A percentile compares a stretch with the other conserved stretches of the same genome.
Evolutionary conservation across 2,329 filamentous ascomycete species (phyloP).

Genomic region (Proliferodiscus dingleyae): DNA sequence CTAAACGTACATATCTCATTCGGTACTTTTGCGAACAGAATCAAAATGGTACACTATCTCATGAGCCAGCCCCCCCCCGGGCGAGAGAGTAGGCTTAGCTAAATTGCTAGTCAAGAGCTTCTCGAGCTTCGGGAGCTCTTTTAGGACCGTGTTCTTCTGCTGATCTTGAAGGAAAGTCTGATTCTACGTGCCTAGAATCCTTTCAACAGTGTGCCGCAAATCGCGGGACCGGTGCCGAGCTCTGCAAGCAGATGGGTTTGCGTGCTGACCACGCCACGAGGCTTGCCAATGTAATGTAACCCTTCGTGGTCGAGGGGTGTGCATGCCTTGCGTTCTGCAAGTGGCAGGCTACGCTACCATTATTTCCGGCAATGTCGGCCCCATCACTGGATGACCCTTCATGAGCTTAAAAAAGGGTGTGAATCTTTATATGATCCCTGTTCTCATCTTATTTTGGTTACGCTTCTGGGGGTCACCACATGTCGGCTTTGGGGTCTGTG

Average conservation of each 20-base stretch:
- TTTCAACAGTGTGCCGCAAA: no score
- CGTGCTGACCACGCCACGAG: background rate
- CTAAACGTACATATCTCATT: background rate
- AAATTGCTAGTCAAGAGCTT: no score
- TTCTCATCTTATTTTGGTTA: background rate
- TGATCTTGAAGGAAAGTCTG: no score
- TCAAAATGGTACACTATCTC: background rate
- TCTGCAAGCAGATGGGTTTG: no score
- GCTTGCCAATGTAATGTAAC: background rate
- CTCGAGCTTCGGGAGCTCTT: no score
- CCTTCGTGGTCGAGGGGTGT: background rate
- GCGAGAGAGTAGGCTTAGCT: no score
- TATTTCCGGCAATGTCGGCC: background rate
- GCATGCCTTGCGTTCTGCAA: background rate
- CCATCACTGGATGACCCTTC: background rate
- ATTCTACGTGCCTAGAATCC: no score
- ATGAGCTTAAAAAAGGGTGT: background rate
- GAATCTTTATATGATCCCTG: background rate
- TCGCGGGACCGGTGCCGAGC: no score
- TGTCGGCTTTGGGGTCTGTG: background rate
- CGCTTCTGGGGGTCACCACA: background rate
- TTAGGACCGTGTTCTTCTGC: no score
- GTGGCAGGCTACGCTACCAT: no score
- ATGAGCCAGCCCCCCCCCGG: background rate
- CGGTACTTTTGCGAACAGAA: background rate